These are phyloP conservation scores for Penicillium polonicum DNA, from an alignment of 2,329 filamentous ascomycete species.

Conservation along the genomic window DNA sequence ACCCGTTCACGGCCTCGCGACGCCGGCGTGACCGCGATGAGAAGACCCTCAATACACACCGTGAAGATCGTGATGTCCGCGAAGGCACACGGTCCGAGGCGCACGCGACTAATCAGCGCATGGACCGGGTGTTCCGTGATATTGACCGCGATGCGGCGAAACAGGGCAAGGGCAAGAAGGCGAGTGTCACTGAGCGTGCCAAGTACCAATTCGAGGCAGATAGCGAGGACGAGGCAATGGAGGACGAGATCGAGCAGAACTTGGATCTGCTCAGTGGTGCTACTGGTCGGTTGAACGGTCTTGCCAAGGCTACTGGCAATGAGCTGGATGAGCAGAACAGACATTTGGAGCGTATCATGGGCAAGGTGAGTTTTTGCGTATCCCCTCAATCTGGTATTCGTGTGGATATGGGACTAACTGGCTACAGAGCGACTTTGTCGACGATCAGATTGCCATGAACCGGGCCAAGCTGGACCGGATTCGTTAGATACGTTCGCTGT, in stretches of 20 bases:
- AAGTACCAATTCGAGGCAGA: slow-evolving; percentile 82
- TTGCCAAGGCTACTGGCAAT: slow-evolving; percentile 70
- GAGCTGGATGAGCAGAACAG: slow-evolving; percentile 77
- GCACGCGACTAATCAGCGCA: slow-evolving; percentile 54
- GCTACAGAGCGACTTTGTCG: slow-evolving; percentile 72
- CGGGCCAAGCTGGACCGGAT: slow-evolving; percentile 65
- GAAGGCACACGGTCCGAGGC: slow-evolving; percentile 58
- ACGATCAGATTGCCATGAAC: slow-evolving; percentile 78
- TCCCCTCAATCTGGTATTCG: not conserved
- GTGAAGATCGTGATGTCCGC: slow-evolving; percentile 55
- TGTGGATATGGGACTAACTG: slow-evolving; percentile 22
- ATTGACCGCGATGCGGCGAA: slow-evolving; percentile 53
- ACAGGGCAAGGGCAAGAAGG: slow-evolving; percentile 52
- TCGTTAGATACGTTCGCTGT: slow-evolving; percentile 26
- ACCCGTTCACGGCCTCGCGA: slow-evolving; percentile 71
- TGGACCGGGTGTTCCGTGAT: slow-evolving; percentile 65
- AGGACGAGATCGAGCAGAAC: slow-evolving; percentile 69
- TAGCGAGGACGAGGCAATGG: slow-evolving; percentile 66
- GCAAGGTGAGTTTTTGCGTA: slow-evolving; percentile 62
- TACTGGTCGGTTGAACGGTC: slow-evolving; percentile 67
- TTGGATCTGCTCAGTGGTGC: slow-evolving; percentile 60
- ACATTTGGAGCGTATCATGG: slow-evolving; percentile 72
- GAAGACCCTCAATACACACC: slow-evolving; percentile 65
- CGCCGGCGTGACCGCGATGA: slow-evolving; percentile 65
- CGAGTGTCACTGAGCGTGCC: slow-evolving; percentile 59